These are phyloP conservation scores for Epichloe bromicola DNA, from an alignment of 2,329 filamentous ascomycete genomes.

Conservation along the genomic window DNA sequence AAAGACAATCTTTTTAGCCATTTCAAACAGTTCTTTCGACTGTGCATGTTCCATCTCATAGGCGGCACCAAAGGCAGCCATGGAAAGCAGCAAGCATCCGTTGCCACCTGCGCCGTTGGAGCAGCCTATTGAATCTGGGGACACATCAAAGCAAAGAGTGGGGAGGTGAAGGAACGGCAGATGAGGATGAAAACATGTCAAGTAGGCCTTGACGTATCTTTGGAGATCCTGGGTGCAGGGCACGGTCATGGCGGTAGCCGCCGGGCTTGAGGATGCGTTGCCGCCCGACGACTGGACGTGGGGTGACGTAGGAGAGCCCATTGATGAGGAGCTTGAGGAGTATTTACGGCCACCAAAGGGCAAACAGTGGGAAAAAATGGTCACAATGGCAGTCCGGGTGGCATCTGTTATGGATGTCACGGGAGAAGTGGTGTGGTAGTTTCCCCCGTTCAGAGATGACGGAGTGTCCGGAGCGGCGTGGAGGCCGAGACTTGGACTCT, in stretches of 20 bases:
- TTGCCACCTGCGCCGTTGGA: constrained; percentile 57
- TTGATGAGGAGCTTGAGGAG: constrained; percentile 37
- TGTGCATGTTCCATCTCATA: constrained; percentile 74
- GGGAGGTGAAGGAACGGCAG: constrained; percentile 88
- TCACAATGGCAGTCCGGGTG: constrained; percentile 48
- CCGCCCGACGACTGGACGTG: constrained; percentile 31
- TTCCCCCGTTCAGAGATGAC: constrained; percentile 54
- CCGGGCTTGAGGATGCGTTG: constrained; percentile 35
- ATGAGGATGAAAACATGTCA: constrained; percentile 87
- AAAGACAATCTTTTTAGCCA: constrained; percentile 91
- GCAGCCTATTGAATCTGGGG: constrained; percentile 51
- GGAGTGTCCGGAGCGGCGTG: constrained; percentile 57
- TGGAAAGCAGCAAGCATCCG: constrained; percentile 72
- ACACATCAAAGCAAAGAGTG: constrained; percentile 78
- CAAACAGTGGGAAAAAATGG: constrained; percentile 43
- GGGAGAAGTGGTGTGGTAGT: constrained; percentile 43
- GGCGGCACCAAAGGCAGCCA: constrained; percentile 67
- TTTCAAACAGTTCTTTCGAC: constrained; percentile 79
- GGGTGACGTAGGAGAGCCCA: constrained; percentile 41
- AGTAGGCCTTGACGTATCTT: constrained; percentile 79
- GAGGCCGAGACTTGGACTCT: constrained; percentile 54
- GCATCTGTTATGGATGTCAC: constrained; percentile 53
- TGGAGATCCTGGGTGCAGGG: constrained; percentile 79
- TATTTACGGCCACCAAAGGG: constrained; percentile 51
- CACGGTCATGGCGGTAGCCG: constrained; percentile 36